Percentiles rank a stretch among this genome's conserved stretches.
phyloP scores from a whole-genome alignment of 169 alveolate genomes.

The Eimeria maxima region DNA sequence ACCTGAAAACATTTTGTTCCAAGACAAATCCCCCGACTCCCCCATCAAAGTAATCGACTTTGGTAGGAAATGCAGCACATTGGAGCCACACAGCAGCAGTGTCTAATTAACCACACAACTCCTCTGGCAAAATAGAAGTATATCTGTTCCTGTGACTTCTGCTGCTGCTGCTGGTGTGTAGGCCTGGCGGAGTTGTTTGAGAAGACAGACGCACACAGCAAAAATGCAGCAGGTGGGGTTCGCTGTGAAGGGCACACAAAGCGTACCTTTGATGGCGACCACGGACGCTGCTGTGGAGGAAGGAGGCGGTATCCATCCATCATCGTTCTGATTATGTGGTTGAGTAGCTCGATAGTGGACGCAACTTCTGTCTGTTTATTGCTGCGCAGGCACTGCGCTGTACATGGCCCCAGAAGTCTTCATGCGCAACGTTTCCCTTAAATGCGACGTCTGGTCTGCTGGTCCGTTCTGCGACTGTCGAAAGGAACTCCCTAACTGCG shows the following conservation, averaged over 20 bases:
- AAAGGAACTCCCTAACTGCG: not conserved
- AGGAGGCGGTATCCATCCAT: too few relatives aligned
- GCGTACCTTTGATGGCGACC: not conserved
- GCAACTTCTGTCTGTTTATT: not conserved
- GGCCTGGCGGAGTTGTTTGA: constrained; percentile 86
- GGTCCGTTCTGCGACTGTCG: not conserved
- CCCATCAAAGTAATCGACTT: constrained; percentile 96
- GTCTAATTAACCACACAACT: not conserved
- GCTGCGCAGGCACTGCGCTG: constrained; percentile 84
- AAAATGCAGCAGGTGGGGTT: constrained; percentile 85
- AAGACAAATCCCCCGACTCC: constrained; percentile 92
- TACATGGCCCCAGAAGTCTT: constrained; percentile 89
- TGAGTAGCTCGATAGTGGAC: too few relatives aligned
- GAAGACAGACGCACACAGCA: constrained; percentile 82
- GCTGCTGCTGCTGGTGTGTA: not conserved
- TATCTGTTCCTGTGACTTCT: not conserved
- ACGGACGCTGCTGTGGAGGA: too few relatives aligned
- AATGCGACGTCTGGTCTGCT: constrained; percentile 86
- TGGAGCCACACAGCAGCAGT: too few relatives aligned
- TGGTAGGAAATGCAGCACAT: constrained; percentile 82
- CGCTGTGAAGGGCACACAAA: not conserved
- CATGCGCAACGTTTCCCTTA: constrained; percentile 82
- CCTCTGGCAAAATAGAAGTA: not conserved
- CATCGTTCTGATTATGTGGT: too few relatives aligned
- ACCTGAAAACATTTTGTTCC: constrained; percentile 97